These are phyloP conservation scores for Stemphylium vesicarium DNA, from an alignment of 2,329 filamentous ascomycete genomes.

Conservation along the genomic window DNA sequence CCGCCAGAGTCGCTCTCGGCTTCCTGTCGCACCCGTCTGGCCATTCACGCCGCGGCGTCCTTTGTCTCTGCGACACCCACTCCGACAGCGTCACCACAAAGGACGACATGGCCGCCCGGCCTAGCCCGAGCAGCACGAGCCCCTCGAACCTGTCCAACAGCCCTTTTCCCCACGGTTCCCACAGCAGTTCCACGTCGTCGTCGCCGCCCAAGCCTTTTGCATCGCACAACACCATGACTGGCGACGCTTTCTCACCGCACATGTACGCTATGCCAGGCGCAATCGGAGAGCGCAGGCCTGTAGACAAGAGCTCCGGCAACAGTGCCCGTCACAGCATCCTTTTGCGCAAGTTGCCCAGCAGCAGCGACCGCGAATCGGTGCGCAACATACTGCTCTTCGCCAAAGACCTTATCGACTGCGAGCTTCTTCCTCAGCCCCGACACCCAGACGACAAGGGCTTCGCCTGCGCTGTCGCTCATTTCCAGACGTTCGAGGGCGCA, in stretches of 20 bases:
- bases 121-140: slow-evolving; percentile 52
- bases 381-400: slow-evolving; percentile 70
- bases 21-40: background rate
- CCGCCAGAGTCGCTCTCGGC: slow-evolving; percentile 2
- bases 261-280: slow-evolving; percentile 49
- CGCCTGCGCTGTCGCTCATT: slow-evolving; percentile 64
- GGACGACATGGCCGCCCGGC: slow-evolving; percentile 49
- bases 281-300: slow-evolving; percentile 50
- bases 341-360: slow-evolving; percentile 65
- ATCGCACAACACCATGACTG: slow-evolving; percentile 47
- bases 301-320: slow-evolving; percentile 42
- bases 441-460: slow-evolving; percentile 63
- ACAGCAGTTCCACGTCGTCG: slow-evolving; percentile 50
- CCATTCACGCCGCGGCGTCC: slow-evolving; percentile 21
- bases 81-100: slow-evolving; percentile 41
- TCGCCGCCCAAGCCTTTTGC: slow-evolving; percentile 47
- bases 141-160: slow-evolving; percentile 50
- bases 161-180: slow-evolving; percentile 48
- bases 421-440: slow-evolving; percentile 60
- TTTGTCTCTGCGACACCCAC: slow-evolving; percentile 41
- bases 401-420: slow-evolving; percentile 65
- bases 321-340: slow-evolving; percentile 52
- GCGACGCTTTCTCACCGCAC: slow-evolving; percentile 51
- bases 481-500: slow-evolving; percentile 63
- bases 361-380: slow-evolving; percentile 64